Base-by-base conservation (phyloP, 2,329 filamentous ascomycete genomes). In the Ceratocystis colombiana region DNA sequence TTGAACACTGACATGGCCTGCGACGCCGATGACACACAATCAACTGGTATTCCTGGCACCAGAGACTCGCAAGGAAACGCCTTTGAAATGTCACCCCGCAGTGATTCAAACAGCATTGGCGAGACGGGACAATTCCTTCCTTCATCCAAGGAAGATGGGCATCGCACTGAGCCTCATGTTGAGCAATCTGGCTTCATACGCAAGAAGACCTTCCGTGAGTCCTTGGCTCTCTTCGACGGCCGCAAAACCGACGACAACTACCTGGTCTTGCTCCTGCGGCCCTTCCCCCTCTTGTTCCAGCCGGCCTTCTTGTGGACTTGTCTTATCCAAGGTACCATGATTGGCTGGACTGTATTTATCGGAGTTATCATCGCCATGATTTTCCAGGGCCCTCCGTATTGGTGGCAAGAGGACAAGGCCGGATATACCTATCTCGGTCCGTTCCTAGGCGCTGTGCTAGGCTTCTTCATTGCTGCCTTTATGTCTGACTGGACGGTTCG, bases 291-390 rank as follows among this genome's bases (percentile, higher is more conserved):
- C 0, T 87, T 96, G 71, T 74, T 88, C 5, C 92, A 96, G 73
- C 92, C 91, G 0, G 89, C 89, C 6, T 90, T 96, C 70, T 75
- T 95, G 50, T 96, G 90, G 89, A 80, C 79, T 28, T 80, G 79
- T 71, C 79, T 96, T 2, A 89, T 92, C 62, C 92, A 96, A 79
- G 92, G 92, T 17, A 84, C 89, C 3, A 84, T 96, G 72, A 96
- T 96, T 72, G 93, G 92, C 70, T 97, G 93, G 92, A 96, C 92
- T 0, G 89, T 96, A 17, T 90, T 96, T 72, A 93, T 96, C 70
- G 88, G 89, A 66, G 87, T 94, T 68, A 85, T 94, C 70, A 78
- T 95, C 59, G 88, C 87, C n/a, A 84, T 87, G 68, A 86, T 95
- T 70, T 93, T 94, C 77, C 81, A 95, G 61, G 86, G 87, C 1